Evolutionary conservation across 2,329 filamentous ascomycete species (phyloP), one percentile per base, ranked within the genome.

Genomic region (Fusarium begoniae): DNA sequence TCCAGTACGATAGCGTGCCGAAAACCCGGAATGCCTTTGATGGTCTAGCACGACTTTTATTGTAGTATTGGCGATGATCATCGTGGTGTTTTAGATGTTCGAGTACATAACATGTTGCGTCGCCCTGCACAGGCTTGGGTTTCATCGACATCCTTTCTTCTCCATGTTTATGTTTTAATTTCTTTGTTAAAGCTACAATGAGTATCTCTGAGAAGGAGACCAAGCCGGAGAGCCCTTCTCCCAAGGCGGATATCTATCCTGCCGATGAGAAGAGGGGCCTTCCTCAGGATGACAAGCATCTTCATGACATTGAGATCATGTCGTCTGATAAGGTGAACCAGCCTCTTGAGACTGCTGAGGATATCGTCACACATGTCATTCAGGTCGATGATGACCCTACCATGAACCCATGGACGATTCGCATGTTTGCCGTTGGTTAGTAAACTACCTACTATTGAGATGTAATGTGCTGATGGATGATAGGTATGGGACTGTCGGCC

Each of bases 341-440:
- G 18, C 69, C 54, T 17, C 61, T 71, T 10, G 69, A 71, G 24
- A 71, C 69, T 6, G 69, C 69, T 12, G 70, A 76, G 6, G 75
- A 77, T 37, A 59, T 77, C 18, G 67, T 78, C 24, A 78, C 76
- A 3, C 61, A 78, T 54, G 75, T 78, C 12, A 74, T 78, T 47
- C 73, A 75, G 7, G 76, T 75, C 37, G 75, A 78, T 5, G 76
- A 78, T 48, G 75, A 78, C 20, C 70, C 73, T 24, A 54, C 58
- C 9, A 44, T 70, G 28, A 75, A 76, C 17, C 75, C 77, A 32
- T 77, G 76, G 73, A 78, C 77, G 11, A 58, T 78, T 43, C 76
- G 77, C 12, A 72, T 75, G 60, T 66, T 75, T 11, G 24, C 57
- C 11, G 67, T 78, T 28, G 77, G 77, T 75, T 45, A 67, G 73